Base-by-base conservation (phyloP, 768 basidiomycete genomes). In the Coprinellus aureogranulatus region DNA sequence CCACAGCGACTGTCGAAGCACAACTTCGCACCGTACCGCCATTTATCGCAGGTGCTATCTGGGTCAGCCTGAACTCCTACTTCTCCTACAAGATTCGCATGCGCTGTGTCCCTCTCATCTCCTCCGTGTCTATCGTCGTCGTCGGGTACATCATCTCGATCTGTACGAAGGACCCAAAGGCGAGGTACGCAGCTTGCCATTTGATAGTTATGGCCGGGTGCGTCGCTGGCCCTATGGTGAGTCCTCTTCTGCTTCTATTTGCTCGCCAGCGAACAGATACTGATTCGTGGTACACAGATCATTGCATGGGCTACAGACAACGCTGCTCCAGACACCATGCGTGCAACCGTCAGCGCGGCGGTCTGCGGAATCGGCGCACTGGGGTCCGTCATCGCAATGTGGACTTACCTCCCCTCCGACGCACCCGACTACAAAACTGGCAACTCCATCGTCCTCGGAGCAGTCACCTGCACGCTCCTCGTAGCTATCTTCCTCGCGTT, bases 21-120 rank as follows among this genome's bases (percentile, higher is more conserved):
- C 79, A 81, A 58, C 70, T 81, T 16, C 73, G 78, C 8, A 80
- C 79, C 18, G 80, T 81, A 2, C 79, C 79, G 0, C 77, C 78
- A 4, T 81, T 76, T 55, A 56, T 77, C 22, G 72, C 75, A 4
- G 76, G 72, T 14, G 73, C 67, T 5, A 68, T 75, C 39, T 80
- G 77, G 74, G 70, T 77, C 1, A 41, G 78, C 20, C 27, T 68
- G 25, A 64, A 61, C 25, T 65, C 72, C 6, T 79, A 74, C 61
- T 56, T 64, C 37, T 73, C 75, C 52, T 76, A 71, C 54, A 72
- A 73, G 18, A 65, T 71, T 9, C 71, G 68, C 41, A 69, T 74
- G 55, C 72, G 77, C 22, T 71, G 69, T 8, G 59, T 68, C 18
- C 69, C 74, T 11, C 71, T 79, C 47, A 61, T 78, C 8, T 53